A percentile compares a stretch with the other conserved stretches of the same genome.
phyloP scores from a whole-genome alignment of 768 basidiomycete species.

The Phlebiopsis gigantea region DNA sequence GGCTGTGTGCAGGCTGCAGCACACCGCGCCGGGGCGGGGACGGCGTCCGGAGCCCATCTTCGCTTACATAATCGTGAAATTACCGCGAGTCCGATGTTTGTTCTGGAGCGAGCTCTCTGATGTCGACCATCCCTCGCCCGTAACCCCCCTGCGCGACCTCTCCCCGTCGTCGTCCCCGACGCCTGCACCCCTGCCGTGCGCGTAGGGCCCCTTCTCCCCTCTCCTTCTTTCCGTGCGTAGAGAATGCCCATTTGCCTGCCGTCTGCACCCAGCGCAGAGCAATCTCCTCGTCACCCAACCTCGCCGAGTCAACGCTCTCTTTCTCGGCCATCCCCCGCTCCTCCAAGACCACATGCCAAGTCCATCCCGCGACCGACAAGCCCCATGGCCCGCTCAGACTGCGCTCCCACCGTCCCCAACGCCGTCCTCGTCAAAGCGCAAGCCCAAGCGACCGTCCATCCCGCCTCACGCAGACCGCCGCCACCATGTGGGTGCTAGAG shows the following conservation, averaged over 20 bases:
- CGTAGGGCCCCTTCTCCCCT: conserved; percentile 19
- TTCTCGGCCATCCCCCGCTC: conserved; percentile 17
- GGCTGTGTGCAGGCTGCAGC: no score
- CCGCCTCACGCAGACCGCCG: conserved; percentile 4
- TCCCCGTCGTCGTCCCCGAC: conserved; percentile 25
- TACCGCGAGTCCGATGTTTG: conserved; percentile 3
- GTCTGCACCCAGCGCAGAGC: conserved; percentile 12
- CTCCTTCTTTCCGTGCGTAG: conserved; percentile 21
- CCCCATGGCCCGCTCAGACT: conserved; percentile 44
- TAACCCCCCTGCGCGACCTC: conserved; percentile 10
- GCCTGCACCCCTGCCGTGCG: conserved; percentile 23
- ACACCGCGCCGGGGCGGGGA: no score
- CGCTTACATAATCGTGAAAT: conserved; percentile 5
- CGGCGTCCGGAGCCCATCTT: background rate
- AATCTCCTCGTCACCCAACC: conserved; percentile 10
- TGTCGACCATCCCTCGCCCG: conserved; percentile 15
- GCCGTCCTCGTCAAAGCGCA: conserved; percentile 27
- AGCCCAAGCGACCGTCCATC: conserved; percentile 13
- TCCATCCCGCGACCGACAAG: conserved; percentile 21
- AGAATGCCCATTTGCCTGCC: conserved; percentile 27
- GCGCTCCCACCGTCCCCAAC: conserved; percentile 20
- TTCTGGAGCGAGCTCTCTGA: conserved; percentile 12
- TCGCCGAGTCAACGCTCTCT: conserved; percentile 15
- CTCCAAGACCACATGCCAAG: conserved; percentile 31
- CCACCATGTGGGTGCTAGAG: background rate